A percentile compares a stretch with the other conserved stretches of the same genome.
phyloP scores from a whole-genome alignment of 768 basidiomycete genomes.

The Suillus fuscotomentosus region DNA sequence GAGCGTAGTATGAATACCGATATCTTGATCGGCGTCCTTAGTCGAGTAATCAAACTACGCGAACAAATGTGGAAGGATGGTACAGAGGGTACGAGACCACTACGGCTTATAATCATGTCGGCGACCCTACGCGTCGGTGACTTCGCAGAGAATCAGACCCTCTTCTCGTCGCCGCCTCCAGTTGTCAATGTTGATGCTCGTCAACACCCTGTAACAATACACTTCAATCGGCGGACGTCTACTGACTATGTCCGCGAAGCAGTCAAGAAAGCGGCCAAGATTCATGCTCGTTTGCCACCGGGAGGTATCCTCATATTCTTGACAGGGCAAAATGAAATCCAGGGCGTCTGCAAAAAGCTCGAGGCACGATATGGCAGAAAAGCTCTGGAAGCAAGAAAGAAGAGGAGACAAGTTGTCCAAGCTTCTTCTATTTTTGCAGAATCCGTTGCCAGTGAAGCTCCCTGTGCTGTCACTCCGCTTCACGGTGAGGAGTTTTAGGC shows the following conservation, averaged over 20 bases:
- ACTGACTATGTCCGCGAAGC: constrained; percentile 91
- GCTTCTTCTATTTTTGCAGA: constrained; percentile 28
- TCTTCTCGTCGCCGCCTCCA: constrained; percentile 87
- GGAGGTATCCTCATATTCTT: constrained; percentile 94
- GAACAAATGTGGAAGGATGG: constrained; percentile 87
- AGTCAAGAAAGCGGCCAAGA: constrained; percentile 86
- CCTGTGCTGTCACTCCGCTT: constrained; percentile 16
- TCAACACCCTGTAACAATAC: constrained; percentile 92
- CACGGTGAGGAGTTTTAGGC: constrained; percentile 13
- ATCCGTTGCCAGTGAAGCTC: constrained; percentile 11
- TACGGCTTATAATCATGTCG: constrained; percentile 97
- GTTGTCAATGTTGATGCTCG: constrained; percentile 87
- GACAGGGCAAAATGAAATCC: constrained; percentile 96
- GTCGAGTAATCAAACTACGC: constrained; percentile 84
- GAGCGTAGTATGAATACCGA: constrained; percentile 98
- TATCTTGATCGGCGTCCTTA: constrained; percentile 94
- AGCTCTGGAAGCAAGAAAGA: constrained; percentile 54
- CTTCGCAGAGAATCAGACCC: constrained; percentile 79
- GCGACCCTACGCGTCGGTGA: constrained; percentile 93
- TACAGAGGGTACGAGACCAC: constrained; percentile 74
- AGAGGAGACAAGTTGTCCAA: constrained; percentile 27
- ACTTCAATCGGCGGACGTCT: constrained; percentile 85
- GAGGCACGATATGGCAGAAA: constrained; percentile 74
- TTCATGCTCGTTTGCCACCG: constrained; percentile 87
- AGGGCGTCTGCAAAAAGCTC: constrained; percentile 76